Base-by-base conservation (phyloP, 2,329 filamentous ascomycete genomes). In the Xylaria arbuscula region DNA sequence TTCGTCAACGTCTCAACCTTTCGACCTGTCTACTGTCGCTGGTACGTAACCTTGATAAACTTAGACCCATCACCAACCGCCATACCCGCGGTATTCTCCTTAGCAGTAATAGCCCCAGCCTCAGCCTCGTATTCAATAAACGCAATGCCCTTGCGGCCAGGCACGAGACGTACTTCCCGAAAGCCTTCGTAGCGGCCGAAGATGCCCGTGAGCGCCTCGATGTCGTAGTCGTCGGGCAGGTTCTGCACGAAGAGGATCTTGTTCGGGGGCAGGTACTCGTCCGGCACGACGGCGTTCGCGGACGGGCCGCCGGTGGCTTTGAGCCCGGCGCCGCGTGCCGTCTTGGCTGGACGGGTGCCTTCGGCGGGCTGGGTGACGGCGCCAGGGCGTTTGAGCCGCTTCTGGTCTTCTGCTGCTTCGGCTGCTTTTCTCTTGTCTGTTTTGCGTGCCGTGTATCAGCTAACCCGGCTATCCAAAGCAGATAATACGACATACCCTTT, bases 111-210 rank as follows among this genome's bases (percentile, higher is more conserved):
- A 34, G 96, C 94, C 50, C 93, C 94, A 56, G 90, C 87, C 82
- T 98, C 94, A 73, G 89, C 90, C 76, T 97, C 93, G 82, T 98
- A 99, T 81, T 99, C 96, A 68, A 98, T 93, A 80, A 99, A 99
- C 0, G 94, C 96, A 80, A 99, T 94, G 2, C 93, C 93, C 72
- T 89, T 91, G 60, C 95, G 86, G 36, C 93, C 92, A 6, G 95
- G 94, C 54, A 98, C 95, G 78, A 93, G 82, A 76, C 96, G 89
- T 54, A 98, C 93, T 83, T 99, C 96, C 78, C 91, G 92, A 85
- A 99, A 98, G 32, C 95, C 95, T 71, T 97, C 93, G 83, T 97
- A 99, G 57, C 92, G 90, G 59, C 90, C 89, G 82, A 98, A 99
- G 70, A 98, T 89, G 38, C 87, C 86, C 0, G 90, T 91, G 63